Percentiles rank a stretch among this genome's conserved stretches.
Conservation (phyloP, 2,329 filamentous ascomycete species). For the Camptophora hylomeconis region DNA sequence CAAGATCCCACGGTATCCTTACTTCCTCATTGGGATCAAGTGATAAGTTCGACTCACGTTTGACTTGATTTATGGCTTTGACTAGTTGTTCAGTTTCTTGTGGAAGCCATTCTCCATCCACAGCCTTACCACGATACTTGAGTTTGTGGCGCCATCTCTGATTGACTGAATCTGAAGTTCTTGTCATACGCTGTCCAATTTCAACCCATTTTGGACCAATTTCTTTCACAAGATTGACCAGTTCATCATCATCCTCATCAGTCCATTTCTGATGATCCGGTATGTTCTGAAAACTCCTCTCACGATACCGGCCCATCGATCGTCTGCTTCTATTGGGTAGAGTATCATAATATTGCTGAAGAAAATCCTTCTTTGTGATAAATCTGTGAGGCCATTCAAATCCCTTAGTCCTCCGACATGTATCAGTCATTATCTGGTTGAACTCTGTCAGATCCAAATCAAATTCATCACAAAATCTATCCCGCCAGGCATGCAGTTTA, state of each 20-base stretch:
- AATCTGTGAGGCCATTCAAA: constrained; percentile 10
- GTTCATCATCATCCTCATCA: constrained; percentile 27
- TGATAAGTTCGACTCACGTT: constrained; percentile 7
- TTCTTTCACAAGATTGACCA: constrained; percentile 20
- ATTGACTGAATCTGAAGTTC: constrained; percentile 28
- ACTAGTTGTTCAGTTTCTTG: constrained; percentile 22
- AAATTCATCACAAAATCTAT: constrained; percentile 14
- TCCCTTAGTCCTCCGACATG: constrained; percentile 6
- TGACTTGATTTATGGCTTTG: constrained; percentile 15
- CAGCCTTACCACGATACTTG: constrained; percentile 24
- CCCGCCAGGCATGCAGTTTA: constrained; percentile 12
- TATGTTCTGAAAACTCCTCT: constrained; percentile 27
- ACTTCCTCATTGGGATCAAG: constrained; percentile 21
- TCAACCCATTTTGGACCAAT: constrained; percentile 25
- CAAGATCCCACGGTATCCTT: constrained; percentile 12
- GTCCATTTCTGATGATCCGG: constrained; percentile 28
- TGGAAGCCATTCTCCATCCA: constrained; percentile 24
- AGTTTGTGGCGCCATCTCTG: constrained; percentile 32
- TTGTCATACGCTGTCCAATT: constrained; percentile 25
- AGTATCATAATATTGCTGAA: constrained; percentile 22
- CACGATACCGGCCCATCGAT: constrained; percentile 30
- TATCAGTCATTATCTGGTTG: constrained; percentile 17
- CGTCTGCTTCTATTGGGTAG: constrained; percentile 25
- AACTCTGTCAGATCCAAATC: constrained; percentile 11
- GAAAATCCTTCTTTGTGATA: constrained; percentile 23